Percentiles rank a stretch among this genome's conserved stretches.
These are phyloP conservation scores for Picochlorum sp. DNA, from an alignment of 139 green algal genomes.

Conservation along the genomic window DNA sequence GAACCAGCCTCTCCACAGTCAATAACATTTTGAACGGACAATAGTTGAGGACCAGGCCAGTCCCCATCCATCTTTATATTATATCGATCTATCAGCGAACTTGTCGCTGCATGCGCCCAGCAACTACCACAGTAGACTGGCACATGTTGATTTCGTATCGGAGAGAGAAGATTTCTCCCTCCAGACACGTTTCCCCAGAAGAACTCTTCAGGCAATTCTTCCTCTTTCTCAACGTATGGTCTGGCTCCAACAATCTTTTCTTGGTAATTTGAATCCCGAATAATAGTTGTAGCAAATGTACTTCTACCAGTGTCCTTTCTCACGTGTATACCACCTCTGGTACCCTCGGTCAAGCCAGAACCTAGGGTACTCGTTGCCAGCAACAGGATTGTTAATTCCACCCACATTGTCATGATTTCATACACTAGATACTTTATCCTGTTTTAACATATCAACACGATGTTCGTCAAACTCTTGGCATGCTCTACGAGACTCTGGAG, in stretches of 20 bases:
- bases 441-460: no score
- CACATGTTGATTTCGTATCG: conserved; percentile 69
- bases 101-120: conserved; percentile 74
- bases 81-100: conserved; percentile 64
- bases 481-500: no score
- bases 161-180: conserved; percentile 52
- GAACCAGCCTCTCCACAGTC: conserved; percentile 66
- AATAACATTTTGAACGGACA: conserved; percentile 69
- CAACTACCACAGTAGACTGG: conserved; percentile 63
- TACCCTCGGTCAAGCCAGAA: no score
- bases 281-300: not conserved
- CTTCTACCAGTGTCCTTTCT: no score
- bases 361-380: no score
- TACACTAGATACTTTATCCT: no score
- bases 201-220: conserved; percentile 7
- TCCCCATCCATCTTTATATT: conserved; percentile 66
- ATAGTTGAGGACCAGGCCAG: conserved; percentile 44
- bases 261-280: not conserved
- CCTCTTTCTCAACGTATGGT: conserved; percentile 8
- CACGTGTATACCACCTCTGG: no score
- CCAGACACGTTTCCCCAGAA: conserved; percentile 48
- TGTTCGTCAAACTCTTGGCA: no score
- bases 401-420: no score
- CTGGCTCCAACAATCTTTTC: not conserved
- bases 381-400: no score